These are phyloP conservation scores for Ulota crispa DNA, from an alignment of 225 moss, liverwort and hornwort genomes.

Conservation along the genomic window DNA sequence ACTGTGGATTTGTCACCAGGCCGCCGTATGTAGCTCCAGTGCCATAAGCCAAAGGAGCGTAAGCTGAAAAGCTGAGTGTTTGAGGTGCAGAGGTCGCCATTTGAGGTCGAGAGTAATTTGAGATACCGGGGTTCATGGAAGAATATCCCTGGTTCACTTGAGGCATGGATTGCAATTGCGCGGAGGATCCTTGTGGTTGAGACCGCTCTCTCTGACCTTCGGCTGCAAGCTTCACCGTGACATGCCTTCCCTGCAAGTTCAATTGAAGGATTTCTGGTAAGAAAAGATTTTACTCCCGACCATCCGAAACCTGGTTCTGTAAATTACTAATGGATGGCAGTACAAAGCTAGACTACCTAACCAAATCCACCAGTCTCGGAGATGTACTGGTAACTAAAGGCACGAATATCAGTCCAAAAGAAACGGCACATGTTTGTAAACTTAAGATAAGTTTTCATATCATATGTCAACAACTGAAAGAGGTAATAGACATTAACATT, in stretches of 20 bases:
- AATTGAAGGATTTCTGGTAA: background rate
- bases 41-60: conserved; percentile 68
- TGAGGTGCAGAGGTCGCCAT: conserved; percentile 74
- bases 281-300: background rate
- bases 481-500: background rate
- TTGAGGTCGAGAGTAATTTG: conserved; percentile 77
- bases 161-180: conserved; percentile 70
- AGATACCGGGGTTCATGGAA: conserved; percentile 63
- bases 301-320: background rate
- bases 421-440: background rate
- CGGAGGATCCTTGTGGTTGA: conserved; percentile 57
- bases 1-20: conserved; percentile 73
- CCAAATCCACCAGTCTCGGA: background rate
- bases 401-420: conserved; percentile 2
- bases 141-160: conserved; percentile 77
- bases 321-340: background rate
- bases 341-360: background rate
- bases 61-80: conserved; percentile 68
- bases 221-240: conserved; percentile 94
- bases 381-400: background rate
- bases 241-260: conserved; percentile 80
- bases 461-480: background rate
- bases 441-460: background rate
- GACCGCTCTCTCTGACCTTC: conserved; percentile 89
- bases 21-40: conserved; percentile 69